Evolutionary conservation across 371 early-diverging fungal species (phyloP), one percentile per base, ranked within the genome.

Genomic region (Mucor velutinosus): DNA sequence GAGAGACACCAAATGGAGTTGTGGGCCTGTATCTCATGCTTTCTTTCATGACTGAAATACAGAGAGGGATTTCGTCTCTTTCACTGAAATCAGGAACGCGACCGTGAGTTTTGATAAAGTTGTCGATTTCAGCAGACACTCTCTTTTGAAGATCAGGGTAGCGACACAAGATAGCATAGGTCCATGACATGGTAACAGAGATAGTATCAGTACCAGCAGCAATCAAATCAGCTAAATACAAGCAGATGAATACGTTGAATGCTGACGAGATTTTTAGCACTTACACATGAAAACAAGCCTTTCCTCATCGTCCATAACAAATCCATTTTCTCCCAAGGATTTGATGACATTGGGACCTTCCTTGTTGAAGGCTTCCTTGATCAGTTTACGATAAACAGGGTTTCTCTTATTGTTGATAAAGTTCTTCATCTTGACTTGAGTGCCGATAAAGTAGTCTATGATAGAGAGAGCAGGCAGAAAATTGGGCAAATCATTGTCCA

Each of bases 131-230:
- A 21, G 43, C 57, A 17, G 53, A 30, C 17, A 56, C 57, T 25
- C 56, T 67, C 12, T 51, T 37, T 61, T 71, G 72, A 17, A 64
- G 45, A 5, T 67, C 49, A 17, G 67, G 64, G 5, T 60, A 55
- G 21, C 60, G 51, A 60, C 60, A 63, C 51, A 71, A 8, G 15
- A 64, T 41, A 7, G 67, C 67, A 55, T 67, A 59, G 11, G 23
- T 29, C 72, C 72, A 71, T 27, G 43, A 33, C 23, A 71, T 47
- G 7, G 64, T 63, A 8, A 67, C 56, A n/a, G 63, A 19, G 23
- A 56, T 43, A 1, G 67, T 67, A 39, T 72, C 72, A 21, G 61
- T 55, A 12, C 72, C 72, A 30, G 60, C 72, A 47, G 29, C 56
- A 23, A 60, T 67, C 4, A 71, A 55, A 39, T 71, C 72, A 30